These are phyloP conservation scores for Salpingoeca rosetta DNA, from an alignment of 78 protist species.

Conservation along the genomic window DNA sequence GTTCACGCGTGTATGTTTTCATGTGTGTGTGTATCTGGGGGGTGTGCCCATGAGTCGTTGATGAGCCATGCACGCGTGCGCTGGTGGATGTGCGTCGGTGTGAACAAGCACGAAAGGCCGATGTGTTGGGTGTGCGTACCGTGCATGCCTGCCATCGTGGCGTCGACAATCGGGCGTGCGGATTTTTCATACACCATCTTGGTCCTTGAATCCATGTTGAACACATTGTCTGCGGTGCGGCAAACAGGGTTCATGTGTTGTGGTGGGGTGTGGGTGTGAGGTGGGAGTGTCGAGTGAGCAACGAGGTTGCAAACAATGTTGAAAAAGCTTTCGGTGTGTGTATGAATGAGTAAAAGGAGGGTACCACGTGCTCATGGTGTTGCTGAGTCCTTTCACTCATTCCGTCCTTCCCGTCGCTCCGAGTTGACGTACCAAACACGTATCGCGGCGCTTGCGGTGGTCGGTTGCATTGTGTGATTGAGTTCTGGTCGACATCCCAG, in stretches of 20 bases:
- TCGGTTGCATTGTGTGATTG: conserved; percentile 14
- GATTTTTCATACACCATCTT: conserved; percentile 5
- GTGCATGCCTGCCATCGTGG: conserved; percentile 4
- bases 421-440: not conserved
- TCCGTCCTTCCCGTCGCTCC: not conserved
- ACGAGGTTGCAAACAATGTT: not conserved
- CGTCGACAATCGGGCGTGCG: conserved; percentile 16
- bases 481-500: conserved; percentile 4
- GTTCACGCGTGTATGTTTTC: no score
- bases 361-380: not conserved
- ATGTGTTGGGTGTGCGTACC: not conserved
- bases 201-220: not conserved
- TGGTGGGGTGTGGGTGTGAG: no score
- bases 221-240: not conserved
- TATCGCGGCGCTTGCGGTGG: not conserved
- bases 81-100: no score
- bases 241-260: no score
- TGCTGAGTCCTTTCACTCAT: not conserved
- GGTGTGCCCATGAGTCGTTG: not conserved
- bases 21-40: no score
- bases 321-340: not conserved
- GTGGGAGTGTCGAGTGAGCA: not conserved
- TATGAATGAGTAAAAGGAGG: not conserved
- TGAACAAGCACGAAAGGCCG: no score
- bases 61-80: no score